Percentiles rank a stretch among this genome's conserved stretches.
These are phyloP conservation scores for Stenocarpella maydis DNA, from an alignment of 2,329 filamentous ascomycete genomes.

Conservation along the genomic window DNA sequence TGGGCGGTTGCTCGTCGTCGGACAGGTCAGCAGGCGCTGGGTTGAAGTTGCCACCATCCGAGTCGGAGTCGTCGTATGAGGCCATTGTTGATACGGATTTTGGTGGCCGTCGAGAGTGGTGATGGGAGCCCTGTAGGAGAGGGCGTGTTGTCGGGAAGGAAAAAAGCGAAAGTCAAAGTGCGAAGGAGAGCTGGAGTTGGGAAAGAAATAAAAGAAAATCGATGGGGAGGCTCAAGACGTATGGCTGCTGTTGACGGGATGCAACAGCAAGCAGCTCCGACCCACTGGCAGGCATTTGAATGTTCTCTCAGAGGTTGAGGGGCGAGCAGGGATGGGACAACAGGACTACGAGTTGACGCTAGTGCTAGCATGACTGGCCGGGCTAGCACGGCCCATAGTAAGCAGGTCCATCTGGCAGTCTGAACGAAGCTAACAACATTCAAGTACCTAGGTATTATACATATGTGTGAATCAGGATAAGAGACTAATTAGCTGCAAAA, in stretches of 20 bases:
- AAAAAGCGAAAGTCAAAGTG: constrained; percentile 1
- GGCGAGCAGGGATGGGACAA: constrained; percentile 27
- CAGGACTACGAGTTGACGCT: constrained; percentile 1
- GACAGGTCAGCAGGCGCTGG: constrained; percentile 78
- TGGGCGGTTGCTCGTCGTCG: constrained; percentile 65
- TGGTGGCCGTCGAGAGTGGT: not conserved
- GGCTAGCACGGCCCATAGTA: constrained; percentile 4
- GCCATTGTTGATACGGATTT: constrained; percentile 51
- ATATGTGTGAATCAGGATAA: not conserved
- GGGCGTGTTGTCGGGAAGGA: not conserved
- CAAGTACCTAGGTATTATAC: no score
- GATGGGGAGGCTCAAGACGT: constrained; percentile 8
- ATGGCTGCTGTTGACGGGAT: constrained; percentile 26
- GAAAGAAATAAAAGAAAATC: constrained; percentile 31
- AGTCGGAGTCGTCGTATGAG: constrained; percentile 70
- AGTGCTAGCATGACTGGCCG: not conserved
- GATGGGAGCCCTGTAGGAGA: not conserved
- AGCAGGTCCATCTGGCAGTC: not conserved
- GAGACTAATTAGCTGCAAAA: no score
- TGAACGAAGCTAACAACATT: not conserved
- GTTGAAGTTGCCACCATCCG: constrained; percentile 90
- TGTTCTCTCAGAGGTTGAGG: constrained; percentile 34
- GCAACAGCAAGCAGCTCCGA: constrained; percentile 25
- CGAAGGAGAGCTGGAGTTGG: not conserved
- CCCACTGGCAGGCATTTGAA: constrained; percentile 31